phyloP scores from a whole-genome alignment of 208 protist species.

The Crithidia thermophila region DNA sequence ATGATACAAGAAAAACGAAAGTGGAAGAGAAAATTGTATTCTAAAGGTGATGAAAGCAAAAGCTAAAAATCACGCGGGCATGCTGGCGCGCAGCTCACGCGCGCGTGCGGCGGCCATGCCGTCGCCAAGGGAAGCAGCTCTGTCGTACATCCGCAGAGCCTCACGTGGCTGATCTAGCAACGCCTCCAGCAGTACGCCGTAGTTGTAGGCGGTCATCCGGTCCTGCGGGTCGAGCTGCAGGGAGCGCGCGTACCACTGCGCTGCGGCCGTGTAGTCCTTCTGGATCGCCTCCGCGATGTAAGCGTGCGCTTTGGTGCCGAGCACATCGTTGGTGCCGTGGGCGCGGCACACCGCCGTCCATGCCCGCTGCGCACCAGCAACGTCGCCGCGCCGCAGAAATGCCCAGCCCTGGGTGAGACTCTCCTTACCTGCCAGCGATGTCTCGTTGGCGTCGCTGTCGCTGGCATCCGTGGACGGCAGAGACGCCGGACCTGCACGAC shows the following conservation, averaged over 20 bases:
- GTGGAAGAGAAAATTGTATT: background rate
- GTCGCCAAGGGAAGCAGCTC: slow-evolving; percentile 59
- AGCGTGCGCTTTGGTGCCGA: slow-evolving; percentile 63
- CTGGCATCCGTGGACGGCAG: background rate
- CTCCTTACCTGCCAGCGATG: slow-evolving; percentile 27
- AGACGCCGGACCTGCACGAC: background rate
- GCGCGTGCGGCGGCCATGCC: slow-evolving; percentile 51
- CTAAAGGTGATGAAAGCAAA: background rate
- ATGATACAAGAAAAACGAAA: background rate
- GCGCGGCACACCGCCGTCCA: slow-evolving; percentile 48
- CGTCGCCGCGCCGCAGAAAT: slow-evolving; percentile 56
- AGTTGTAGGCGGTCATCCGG: slow-evolving; percentile 82
- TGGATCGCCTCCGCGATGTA: slow-evolving; percentile 77
- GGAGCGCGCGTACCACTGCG: slow-evolving; percentile 57
- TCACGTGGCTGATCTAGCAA: slow-evolving; percentile 51
- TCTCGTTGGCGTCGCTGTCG: slow-evolving; percentile 7
- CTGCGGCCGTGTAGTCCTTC: slow-evolving; percentile 62
- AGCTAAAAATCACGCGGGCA: slow-evolving; percentile 1
- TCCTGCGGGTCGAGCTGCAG: slow-evolving; percentile 72
- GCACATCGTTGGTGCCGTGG: slow-evolving; percentile 38
- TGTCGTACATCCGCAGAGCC: slow-evolving; percentile 56
- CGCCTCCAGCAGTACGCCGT: slow-evolving; percentile 78
- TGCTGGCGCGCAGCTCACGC: slow-evolving; percentile 42
- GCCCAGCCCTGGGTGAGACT: slow-evolving; percentile 63
- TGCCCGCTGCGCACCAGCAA: slow-evolving; percentile 43